Base-by-base conservation (phyloP, 2,329 filamentous ascomycete species). In the Leptographium wingfieldii region DNA sequence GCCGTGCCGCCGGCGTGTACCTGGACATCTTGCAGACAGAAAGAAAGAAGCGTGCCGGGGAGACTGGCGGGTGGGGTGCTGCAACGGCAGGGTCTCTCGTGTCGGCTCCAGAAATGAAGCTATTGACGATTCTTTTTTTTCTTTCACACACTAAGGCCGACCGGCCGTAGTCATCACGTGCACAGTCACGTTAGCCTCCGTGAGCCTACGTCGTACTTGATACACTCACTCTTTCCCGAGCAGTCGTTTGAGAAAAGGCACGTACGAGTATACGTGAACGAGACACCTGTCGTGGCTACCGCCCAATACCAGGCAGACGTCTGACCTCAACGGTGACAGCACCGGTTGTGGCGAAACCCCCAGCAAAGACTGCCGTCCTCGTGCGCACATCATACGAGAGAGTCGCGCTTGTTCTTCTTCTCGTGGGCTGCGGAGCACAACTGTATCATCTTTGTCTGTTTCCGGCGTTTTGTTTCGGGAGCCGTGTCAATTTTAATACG, bases 1-100 rank as follows among this genome's bases (percentile, higher is more conserved):
- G 64, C 61, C 63, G 62, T n/a, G 62, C 60, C 12, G 61, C 62
- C 31, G 63, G 63, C 12, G 62, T 38, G 57, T 63, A 63, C 40
- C 62, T 52, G 19, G 63, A 60, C 63, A 65, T 65, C 14, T 11
- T 40, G 31, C 7, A 11, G 2, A 35, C 9, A 31, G 29, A 25
- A 19, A 22, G 16, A 10, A n/a, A 27, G 19, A 7, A 31, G 40
- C 10, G 31, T 27, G 25, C n/a, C 46, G 46, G 22, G 22, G 22
- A 11, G 46, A 12, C 3, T 6, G 46, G 46, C n/a, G 19, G n/a
- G n/a, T 22, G 46, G 46, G 46, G 19, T n/a, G 46, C 19, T 22
- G 46, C 46, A n/a, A 48, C 19, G 19, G 19, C 7, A 9, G 5
- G 9, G 46, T 48, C n/a, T 22, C 46, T 48, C 40, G 40, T 43